Conservation (phyloP, 208 protist species). For the Phytomonas francai region DNA sequence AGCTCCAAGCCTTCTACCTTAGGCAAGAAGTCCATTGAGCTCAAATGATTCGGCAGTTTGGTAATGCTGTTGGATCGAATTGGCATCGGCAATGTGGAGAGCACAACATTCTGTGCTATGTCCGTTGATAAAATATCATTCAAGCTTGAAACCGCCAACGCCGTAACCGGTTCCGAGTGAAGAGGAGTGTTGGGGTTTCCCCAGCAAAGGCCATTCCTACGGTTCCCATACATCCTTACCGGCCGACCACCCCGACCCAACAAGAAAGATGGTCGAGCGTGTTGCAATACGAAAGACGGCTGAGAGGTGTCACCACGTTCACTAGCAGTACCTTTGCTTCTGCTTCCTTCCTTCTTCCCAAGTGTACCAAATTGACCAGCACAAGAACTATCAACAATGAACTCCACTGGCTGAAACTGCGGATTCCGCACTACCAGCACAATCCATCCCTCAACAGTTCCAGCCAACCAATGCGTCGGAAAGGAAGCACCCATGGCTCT, state of each 20-base stretch:
- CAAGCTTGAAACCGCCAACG: constrained; percentile 47
- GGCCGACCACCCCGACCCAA: background rate
- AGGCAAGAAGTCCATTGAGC: background rate
- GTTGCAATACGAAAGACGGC: background rate
- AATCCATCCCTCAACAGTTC: constrained; percentile 60
- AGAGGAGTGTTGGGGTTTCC: constrained; percentile 4
- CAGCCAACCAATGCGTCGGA: constrained; percentile 45
- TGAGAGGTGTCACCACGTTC: background rate
- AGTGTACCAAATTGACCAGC: background rate
- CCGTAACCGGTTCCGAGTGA: constrained; percentile 73
- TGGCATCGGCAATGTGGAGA: constrained; percentile 39
- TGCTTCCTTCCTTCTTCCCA: background rate
- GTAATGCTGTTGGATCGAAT: background rate
- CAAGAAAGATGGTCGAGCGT: background rate
- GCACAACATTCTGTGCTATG: constrained; percentile 74
- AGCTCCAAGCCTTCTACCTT: background rate
- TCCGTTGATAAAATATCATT: constrained; percentile 72
- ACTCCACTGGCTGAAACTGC: background rate
- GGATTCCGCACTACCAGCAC: constrained; percentile 11
- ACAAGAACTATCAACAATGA: background rate
- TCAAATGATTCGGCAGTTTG: background rate
- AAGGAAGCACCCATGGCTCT: constrained; percentile 40
- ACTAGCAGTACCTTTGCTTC: background rate
- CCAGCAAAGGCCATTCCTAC: background rate
- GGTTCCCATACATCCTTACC: background rate